Evolutionary conservation across 805 yeast genomes (phyloP), one percentile per base, ranked within the genome.

Genomic region (Saturnispora sekii): DNA sequence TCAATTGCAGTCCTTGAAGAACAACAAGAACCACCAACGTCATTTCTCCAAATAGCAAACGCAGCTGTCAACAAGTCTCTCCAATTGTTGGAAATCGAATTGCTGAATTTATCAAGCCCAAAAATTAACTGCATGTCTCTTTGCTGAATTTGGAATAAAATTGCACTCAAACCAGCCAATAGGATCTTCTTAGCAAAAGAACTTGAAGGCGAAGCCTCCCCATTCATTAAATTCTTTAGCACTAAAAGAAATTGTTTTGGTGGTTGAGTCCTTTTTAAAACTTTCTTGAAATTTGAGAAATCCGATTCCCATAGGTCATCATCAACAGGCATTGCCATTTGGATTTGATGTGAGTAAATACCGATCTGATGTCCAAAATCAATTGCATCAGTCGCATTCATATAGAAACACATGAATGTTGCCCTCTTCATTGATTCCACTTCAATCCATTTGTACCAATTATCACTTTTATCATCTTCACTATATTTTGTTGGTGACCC

Each of bases 351-450:
- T 8, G 77, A 64, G 47, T 60, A 69, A 21, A 76, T 72, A 38
- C 79, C 60, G 53, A 76, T 66, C 47, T 81, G 75, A 61, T 86
- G 95, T 5, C 94, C 83, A 60, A 82, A 85, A 40, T 84, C 73
- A 12, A 82, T 76, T 33, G 87, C 83, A 64, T 87, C 94, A 2
- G 81, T 72, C 2, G 83, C 79, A 61, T 86, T 96, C 54, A 83
- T 68, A 57, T 81, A 82, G 58, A 86, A 87, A 11, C 94, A 87
- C 77, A 84, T 77, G 47, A 80, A 76, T 1, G 94, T 84, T 1
- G 83, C 73, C 46, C 96, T 64, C 58, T 86, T 86, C 69, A 84
- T 68, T 40, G 80, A 74, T 61, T 86, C 96, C 35, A 78, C 76
- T 44, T 84, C 86, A 11, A 86, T 80, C 95, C 95, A 86, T 51